Percentiles rank a stretch among this genome's conserved stretches.
phyloP scores from a whole-genome alignment of 768 basidiomycete species.

The Cystofilobasidium macerans region DNA sequence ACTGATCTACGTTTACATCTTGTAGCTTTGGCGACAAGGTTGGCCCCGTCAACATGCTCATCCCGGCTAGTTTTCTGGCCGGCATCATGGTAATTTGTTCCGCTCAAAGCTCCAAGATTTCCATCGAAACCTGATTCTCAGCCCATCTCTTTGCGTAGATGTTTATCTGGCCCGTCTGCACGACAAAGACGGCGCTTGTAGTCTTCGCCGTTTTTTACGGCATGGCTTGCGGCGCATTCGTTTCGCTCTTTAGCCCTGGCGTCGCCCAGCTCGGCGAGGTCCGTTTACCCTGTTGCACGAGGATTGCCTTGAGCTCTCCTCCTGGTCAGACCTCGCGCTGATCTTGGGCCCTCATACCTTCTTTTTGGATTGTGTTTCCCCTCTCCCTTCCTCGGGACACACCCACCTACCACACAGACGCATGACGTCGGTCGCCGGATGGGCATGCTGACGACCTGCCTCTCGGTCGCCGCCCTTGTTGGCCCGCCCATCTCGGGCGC shows the following conservation, averaged over 20 bases:
- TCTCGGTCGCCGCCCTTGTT: constrained; percentile 7
- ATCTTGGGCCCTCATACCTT: background rate
- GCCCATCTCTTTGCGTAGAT: background rate
- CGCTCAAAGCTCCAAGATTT: no score
- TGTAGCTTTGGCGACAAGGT: background rate
- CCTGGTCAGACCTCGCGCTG: background rate
- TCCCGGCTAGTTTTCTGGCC: constrained; percentile 6
- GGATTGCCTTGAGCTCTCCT: background rate
- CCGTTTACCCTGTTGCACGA: background rate
- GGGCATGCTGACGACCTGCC: constrained; percentile 23
- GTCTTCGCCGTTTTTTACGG: constrained; percentile 15
- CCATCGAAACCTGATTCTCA: background rate
- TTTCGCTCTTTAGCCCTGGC: constrained; percentile 19
- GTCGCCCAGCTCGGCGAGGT: constrained; percentile 26
- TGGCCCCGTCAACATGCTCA: constrained; percentile 22
- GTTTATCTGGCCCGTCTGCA: constrained; percentile 22
- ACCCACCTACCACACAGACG: no score
- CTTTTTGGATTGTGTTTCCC: background rate
- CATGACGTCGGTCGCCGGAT: constrained; percentile 19
- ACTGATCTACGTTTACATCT: background rate
- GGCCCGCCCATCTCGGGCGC: constrained; percentile 25
- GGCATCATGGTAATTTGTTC: constrained; percentile 12
- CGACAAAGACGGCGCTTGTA: constrained; percentile 3
- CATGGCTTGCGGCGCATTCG: constrained; percentile 20
- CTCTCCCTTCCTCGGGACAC: background rate